Conservation (phyloP, 495 filamentous ascomycete genomes). For the Penicillium salamii region DNA sequence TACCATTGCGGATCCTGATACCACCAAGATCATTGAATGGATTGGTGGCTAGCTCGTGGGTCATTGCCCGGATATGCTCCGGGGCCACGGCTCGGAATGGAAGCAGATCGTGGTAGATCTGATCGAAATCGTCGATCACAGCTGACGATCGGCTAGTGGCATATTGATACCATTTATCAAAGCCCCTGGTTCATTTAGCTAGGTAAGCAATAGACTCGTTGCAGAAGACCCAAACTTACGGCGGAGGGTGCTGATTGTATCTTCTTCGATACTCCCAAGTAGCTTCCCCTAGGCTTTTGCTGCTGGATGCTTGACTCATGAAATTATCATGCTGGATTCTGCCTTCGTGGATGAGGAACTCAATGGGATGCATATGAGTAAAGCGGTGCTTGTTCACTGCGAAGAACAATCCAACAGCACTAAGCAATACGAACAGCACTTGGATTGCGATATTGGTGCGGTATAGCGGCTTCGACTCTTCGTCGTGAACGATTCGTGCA, state of each 20-base stretch:
- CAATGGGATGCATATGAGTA: constrained; percentile 43
- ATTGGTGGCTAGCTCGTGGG: constrained; percentile 42
- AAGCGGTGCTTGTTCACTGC: constrained; percentile 28
- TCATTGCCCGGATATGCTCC: constrained; percentile 51
- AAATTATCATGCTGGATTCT: constrained; percentile 35
- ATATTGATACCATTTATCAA: constrained; percentile 69
- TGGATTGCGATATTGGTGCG: constrained; percentile 31
- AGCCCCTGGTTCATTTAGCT: constrained; percentile 30
- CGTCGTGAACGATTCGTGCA: constrained; percentile 26
- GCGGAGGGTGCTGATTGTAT: constrained; percentile 50
- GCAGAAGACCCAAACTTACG: constrained; percentile 21
- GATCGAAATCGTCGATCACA: constrained; percentile 73
- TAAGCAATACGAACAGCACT: constrained; percentile 23
- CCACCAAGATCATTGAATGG: constrained; percentile 49
- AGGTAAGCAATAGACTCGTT: not conserved
- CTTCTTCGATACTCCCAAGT: constrained; percentile 40
- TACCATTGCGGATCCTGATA: constrained; percentile 47
- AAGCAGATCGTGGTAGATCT: constrained; percentile 64
- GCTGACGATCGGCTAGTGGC: constrained; percentile 59
- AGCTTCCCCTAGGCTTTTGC: constrained; percentile 36
- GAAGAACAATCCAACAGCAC: constrained; percentile 27
- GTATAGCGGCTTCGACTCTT: constrained; percentile 30
- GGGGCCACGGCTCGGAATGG: constrained; percentile 74
- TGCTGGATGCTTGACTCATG: constrained; percentile 31
- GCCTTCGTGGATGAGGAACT: constrained; percentile 44